Conservation (phyloP, 140 eudicot species). For the Flaveria floridana region DNA sequence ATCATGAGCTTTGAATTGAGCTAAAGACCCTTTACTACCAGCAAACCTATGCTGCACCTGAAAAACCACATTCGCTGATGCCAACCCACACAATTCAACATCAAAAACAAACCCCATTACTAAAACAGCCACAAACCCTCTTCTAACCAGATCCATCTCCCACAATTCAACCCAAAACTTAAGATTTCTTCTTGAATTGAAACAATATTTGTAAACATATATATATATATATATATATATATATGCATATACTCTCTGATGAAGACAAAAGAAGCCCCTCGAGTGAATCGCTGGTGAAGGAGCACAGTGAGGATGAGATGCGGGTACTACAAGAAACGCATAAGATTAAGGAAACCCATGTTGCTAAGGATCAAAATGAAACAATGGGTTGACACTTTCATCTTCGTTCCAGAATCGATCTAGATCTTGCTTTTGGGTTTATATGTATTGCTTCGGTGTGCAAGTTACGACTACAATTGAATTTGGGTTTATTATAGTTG, state of each 20-base stretch:
- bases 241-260: too few species aligned
- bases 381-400: neutral
- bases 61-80: conserved; percentile 58
- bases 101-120: conserved; percentile 7
- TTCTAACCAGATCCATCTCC: conserved; percentile 36
- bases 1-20: conserved; percentile 60
- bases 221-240: too few species aligned
- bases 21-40: conserved; percentile 39
- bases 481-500: neutral
- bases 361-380: neutral
- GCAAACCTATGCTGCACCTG: conserved; percentile 61
- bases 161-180: conserved; percentile 3
- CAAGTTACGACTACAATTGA: neutral
- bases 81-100: conserved; percentile 19
- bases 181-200: neutral
- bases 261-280: too few species aligned
- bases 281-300: too few species aligned
- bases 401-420: neutral
- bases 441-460: neutral
- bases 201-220: neutral
- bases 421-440: neutral
- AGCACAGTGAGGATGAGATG: neutral
- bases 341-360: neutral
- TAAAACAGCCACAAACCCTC: conserved; percentile 24
- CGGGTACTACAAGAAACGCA: conserved; percentile 27